These are phyloP conservation scores for Stephania japonica DNA, from an alignment of 164 flowering plant species.

Conservation along the genomic window DNA sequence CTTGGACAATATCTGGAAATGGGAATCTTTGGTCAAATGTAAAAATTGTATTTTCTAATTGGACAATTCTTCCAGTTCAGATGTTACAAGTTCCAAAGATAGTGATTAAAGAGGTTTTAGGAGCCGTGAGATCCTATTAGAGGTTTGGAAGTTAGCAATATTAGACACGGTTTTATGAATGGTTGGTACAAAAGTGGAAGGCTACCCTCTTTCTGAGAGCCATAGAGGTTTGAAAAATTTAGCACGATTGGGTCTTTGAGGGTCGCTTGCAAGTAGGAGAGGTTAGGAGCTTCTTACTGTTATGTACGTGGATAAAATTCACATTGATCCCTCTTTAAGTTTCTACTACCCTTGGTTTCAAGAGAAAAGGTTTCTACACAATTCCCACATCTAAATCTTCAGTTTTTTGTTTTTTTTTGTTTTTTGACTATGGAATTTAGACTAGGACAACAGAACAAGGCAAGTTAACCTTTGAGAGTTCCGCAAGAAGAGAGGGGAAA, in stretches of 20 bases:
- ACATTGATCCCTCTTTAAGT: not conserved
- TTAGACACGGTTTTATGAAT: too few relatives aligned
- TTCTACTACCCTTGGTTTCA: not conserved
- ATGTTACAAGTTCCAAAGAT: not conserved
- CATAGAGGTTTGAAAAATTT: too few relatives aligned
- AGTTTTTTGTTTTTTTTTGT: not conserved
- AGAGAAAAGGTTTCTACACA: too few relatives aligned
- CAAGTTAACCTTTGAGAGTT: constrained; percentile 17
- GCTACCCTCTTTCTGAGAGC: too few relatives aligned
- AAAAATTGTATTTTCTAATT: not conserved
- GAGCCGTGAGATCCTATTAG: not conserved
- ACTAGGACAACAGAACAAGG: not conserved
- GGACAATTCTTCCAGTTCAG: not conserved
- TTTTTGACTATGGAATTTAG: not conserved
- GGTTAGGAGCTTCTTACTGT: not conserved
- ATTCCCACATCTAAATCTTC: not conserved
- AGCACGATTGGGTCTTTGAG: too few relatives aligned
- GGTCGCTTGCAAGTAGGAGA: too few relatives aligned
- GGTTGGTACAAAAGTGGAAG: too few relatives aligned
- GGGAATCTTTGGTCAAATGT: not conserved
- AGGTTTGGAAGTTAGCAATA: too few relatives aligned
- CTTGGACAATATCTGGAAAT: not conserved
- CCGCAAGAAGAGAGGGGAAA: constrained; percentile 12
- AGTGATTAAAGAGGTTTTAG: not conserved
- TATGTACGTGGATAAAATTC: not conserved